These are phyloP conservation scores for Ascochyta koolunga DNA, from an alignment of 2,329 filamentous ascomycete species.

Conservation along the genomic window DNA sequence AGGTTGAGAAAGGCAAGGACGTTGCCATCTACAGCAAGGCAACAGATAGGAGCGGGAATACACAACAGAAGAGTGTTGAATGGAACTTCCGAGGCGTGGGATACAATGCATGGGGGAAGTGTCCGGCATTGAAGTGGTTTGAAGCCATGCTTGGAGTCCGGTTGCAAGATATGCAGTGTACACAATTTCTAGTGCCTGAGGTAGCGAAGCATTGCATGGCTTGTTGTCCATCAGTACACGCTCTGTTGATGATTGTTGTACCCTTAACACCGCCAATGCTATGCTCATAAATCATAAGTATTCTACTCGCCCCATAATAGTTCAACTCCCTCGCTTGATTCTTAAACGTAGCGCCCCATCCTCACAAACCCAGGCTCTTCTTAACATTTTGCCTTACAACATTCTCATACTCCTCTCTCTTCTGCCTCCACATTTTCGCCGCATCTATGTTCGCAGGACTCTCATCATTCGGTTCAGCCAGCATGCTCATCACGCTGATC, in stretches of 20 bases:
- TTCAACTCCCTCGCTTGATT: no score
- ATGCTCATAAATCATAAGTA: constrained; percentile 13
- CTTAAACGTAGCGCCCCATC: no score
- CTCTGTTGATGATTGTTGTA: neutral
- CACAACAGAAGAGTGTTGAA: constrained; percentile 54
- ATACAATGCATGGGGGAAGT: constrained; percentile 67
- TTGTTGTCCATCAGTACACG: neutral
- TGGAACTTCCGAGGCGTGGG: constrained; percentile 67
- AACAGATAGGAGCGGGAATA: constrained; percentile 60
- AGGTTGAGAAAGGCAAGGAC: constrained; percentile 49
- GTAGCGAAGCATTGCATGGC: neutral
- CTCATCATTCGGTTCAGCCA: constrained; percentile 92
- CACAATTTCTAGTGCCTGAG: neutral
- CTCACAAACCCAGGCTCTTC: constrained; percentile 46
- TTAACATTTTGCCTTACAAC: constrained; percentile 66
- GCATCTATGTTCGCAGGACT: constrained; percentile 95
- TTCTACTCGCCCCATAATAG: no score
- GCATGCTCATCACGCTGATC: constrained; percentile 87
- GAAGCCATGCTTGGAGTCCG: neutral
- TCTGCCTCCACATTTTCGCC: constrained; percentile 83
- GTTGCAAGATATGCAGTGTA: neutral
- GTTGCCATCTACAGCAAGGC: constrained; percentile 60
- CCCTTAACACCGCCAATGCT: constrained; percentile 19
- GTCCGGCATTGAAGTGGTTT: constrained; percentile 55
- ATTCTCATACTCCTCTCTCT: constrained; percentile 77